Conservation (phyloP, 768 basidiomycete genomes). For the Tricholoma sp. region DNA sequence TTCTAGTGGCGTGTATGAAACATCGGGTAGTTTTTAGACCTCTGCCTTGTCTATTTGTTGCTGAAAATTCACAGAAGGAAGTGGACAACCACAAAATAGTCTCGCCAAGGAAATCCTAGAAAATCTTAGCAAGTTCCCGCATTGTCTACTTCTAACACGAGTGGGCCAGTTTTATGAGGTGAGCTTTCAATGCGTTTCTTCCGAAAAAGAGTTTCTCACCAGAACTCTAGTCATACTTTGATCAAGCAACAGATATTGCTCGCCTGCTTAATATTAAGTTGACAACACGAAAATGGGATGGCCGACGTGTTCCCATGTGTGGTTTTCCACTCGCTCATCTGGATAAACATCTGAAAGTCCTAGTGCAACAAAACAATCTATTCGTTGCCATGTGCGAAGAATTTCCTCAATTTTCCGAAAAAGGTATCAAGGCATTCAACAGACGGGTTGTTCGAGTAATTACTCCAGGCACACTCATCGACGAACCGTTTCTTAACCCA, state of each 20-base stretch:
- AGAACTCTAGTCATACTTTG: constrained; percentile 80
- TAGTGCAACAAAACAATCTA: constrained; percentile 77
- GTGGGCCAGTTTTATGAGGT: constrained; percentile 98
- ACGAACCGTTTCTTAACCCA: constrained; percentile 82
- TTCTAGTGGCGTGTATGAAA: neutral
- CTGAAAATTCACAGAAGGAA: constrained; percentile 2
- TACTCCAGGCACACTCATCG: constrained; percentile 91
- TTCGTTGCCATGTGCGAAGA: constrained; percentile 96
- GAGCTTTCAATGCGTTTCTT: neutral
- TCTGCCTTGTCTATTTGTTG: neutral
- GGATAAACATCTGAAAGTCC: constrained; percentile 79
- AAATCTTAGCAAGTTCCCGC: constrained; percentile 74
- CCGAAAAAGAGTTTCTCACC: constrained; percentile 7
- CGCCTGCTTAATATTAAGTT: constrained; percentile 78
- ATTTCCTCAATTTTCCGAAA: constrained; percentile 47
- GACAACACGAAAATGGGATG: constrained; percentile 71
- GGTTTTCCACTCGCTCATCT: constrained; percentile 87
- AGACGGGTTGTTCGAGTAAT: constrained; percentile 82
- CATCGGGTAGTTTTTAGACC: neutral
- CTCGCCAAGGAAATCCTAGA: constrained; percentile 67
- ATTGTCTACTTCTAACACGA: constrained; percentile 85
- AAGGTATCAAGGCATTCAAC: constrained; percentile 60
- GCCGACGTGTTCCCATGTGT: constrained; percentile 70
- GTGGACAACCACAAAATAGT: constrained; percentile 29
- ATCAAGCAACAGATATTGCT: constrained; percentile 79